Evolutionary conservation across 2,329 filamentous ascomycete genomes (phyloP).

Genomic region (Botrytis hyacinthi): DNA sequence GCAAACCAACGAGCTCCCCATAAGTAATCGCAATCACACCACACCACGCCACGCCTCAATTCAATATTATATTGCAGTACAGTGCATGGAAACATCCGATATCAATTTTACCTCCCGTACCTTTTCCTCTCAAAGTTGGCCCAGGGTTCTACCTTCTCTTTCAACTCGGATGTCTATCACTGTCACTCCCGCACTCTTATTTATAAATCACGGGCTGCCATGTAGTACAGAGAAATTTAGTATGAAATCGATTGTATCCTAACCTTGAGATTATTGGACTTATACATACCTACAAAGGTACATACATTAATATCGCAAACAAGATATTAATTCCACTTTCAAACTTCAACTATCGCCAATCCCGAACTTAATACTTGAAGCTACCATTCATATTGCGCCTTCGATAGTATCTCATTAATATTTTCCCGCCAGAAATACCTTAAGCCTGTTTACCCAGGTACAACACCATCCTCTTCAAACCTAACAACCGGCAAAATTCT

Average conservation of each 20-base stretch:
- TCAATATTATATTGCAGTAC: neutral
- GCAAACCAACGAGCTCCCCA: neutral
- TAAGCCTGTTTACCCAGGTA: neutral
- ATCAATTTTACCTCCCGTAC: neutral
- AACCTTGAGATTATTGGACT: constrained; percentile 21
- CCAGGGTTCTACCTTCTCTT: neutral
- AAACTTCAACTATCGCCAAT: neutral
- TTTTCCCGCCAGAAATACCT: neutral
- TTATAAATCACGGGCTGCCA: constrained; percentile 29
- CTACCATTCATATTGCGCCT: constrained; percentile 2
- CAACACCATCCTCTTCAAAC: neutral
- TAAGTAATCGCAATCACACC: neutral
- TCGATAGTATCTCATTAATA: constrained; percentile 6
- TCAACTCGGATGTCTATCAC: constrained; percentile 28
- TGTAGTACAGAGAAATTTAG: constrained; percentile 30
- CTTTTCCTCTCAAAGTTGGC: constrained; percentile 18
- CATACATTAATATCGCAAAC: constrained; percentile 2
- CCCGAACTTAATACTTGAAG: neutral
- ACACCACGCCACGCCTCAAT: neutral
- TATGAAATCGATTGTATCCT: constrained; percentile 28
- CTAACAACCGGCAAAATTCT: constrained; percentile 13
- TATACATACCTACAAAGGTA: neutral
- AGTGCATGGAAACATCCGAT: neutral
- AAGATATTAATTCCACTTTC: neutral
- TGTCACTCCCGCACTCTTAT: constrained; percentile 19